Evolutionary conservation across 73 alveolate species (phyloP), one percentile per base, ranked within the genome.

Genomic region (Paramecium tetraurelia): DNA sequence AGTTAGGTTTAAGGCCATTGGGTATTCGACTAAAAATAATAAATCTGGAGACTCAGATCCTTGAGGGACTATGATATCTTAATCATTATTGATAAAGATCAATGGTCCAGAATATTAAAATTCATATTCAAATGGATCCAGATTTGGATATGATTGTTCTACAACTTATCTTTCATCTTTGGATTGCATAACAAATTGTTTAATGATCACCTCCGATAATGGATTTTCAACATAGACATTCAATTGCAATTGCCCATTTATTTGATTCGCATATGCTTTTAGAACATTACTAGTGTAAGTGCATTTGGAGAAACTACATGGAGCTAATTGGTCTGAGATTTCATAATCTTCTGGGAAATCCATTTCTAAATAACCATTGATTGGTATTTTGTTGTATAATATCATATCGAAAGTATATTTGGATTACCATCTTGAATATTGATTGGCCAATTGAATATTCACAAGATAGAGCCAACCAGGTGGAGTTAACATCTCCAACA

Each of bases 21-120:
- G 95, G 27, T 92, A 92, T 10, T 6, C 31, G 5, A 92, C 89
- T 16, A 29, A 22, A 31, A 92, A 53, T 18, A 18, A 63, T 14
- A 92, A 27, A 68, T 53, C 89, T 20, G 83, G 87, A 29, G 95
- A 58, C 85, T 85, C 92, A 5, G 95, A 57, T 53, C 95, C 95
- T 36, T 85, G 16, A 18, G 53, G 59, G 8, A 87, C 93, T 14
- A 27, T 38, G 16, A 92, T 59, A 27, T 43, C 89, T 27, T 87
- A n/a, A 68, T 92, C 95, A 22, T 58, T 24, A 35, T 92, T 92
- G 4, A 92, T 83, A 77, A 14, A 50, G 27, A 92, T 92, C 43
- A 92, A 86, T 10, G 95, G 95, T 24, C 95, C 95, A 6, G 95
- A 48, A 43, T 92, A 92, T 18, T 58, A 11, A 59, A 59, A 92